Evolutionary conservation across 2,329 filamentous ascomycete genomes (phyloP), one percentile per base, ranked within the genome.

Genomic region (Fusarium burgessii): DNA sequence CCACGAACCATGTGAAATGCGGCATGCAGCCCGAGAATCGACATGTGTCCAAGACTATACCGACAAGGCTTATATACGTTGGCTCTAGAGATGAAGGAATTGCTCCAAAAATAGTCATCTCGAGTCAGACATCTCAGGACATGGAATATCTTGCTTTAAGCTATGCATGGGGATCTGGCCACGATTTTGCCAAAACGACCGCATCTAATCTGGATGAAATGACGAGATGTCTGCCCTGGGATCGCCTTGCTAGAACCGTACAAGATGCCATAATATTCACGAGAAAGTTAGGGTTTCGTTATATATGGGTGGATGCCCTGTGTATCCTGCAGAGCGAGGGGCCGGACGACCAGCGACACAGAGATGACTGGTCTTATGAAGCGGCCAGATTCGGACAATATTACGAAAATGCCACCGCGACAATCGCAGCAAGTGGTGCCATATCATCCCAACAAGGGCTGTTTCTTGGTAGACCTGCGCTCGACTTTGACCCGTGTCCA

Each of bases 261-360:
- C 35, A 62, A 27, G 42, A 63, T 1, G 42, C 47, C 3, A 56
- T 63, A 5, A 4, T n/a, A 0, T 63, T 64, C 1, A 64, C 58
- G 1, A 10, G 17, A 17, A 63, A 27, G 6, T 2, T 43, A 1
- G 42, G 35, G 5, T 38, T 29, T 8, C n/a, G 5, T 1, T 49
- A 63, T 13, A 12, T 63, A 10, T 63, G 62, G 62, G 49, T 64
- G 2, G 49, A 57, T 49, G 58, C 42, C 18, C 20, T 64, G 0
- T 63, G 62, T n/a, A 63, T 63, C 23, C 29, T 64, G 6, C 58
- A 64, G 35, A 57, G 32, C 6, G 35, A 38, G 32, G 42, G 58
- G 2, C 32, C 29, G 6, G 36, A 57, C n/a, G 49, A 64, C 20
- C 1, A 11, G 5, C 11, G 6, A 8, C 49, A 57, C 7, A 47